These are phyloP conservation scores for Zymoseptoria crescenta DNA, from an alignment of 2,329 filamentous ascomycete species.

Conservation along the genomic window DNA sequence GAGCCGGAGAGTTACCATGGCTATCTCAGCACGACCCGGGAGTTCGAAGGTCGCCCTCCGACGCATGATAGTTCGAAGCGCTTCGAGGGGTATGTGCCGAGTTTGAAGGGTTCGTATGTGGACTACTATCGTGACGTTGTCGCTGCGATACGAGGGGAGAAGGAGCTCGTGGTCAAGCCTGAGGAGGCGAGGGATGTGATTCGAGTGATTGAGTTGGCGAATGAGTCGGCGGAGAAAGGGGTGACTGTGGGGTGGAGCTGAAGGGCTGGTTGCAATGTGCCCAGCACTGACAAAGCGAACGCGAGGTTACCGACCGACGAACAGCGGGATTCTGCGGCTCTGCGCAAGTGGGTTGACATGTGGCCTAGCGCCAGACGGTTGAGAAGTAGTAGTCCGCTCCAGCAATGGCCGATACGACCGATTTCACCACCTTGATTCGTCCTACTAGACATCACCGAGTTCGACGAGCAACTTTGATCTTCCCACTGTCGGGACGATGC, in stretches of 20 bases:
- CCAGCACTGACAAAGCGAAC: too few relatives aligned
- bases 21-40: constrained; percentile 33
- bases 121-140: constrained; percentile 38
- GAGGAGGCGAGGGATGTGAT: constrained; percentile 35
- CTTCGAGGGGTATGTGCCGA: constrained; percentile 24
- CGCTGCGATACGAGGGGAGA: constrained; percentile 33
- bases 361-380: background rate
- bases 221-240: constrained; percentile 33
- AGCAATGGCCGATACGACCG: too few relatives aligned
- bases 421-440: too few relatives aligned
- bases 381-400: background rate
- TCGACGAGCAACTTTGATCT: too few relatives aligned
- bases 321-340: background rate
- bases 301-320: too few relatives aligned
- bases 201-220: constrained; percentile 37
- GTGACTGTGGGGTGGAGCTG: constrained; percentile 22
- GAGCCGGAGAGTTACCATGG: constrained; percentile 34
- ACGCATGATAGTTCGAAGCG: constrained; percentile 19
- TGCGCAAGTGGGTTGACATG: background rate
- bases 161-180: constrained; percentile 34
- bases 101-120: constrained; percentile 33
- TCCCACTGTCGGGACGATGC: too few relatives aligned
- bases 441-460: too few relatives aligned
- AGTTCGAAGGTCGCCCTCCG: constrained; percentile 30
- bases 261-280: too few relatives aligned